A percentile compares a stretch with the other conserved stretches of the same genome.
Evolutionary conservation across 257 asterid genomes (phyloP).

Genomic region (Avicennia marina): DNA sequence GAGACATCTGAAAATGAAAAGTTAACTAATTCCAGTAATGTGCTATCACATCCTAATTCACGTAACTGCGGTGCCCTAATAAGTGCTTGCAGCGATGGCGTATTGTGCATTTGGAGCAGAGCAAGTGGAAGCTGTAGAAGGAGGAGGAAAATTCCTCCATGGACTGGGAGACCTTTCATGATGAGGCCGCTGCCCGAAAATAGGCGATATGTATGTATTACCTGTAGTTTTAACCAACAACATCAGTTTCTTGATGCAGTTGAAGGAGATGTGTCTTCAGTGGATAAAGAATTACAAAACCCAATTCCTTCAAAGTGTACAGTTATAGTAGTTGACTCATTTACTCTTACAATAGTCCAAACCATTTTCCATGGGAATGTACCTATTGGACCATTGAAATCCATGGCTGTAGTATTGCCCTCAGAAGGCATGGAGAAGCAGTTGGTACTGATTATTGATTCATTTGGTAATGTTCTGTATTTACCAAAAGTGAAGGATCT

Average conservation of each 20-base stretch:
- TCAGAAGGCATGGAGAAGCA: slow-evolving; percentile 52
- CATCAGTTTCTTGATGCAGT: slow-evolving; percentile 27
- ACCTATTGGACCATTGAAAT: slow-evolving; percentile 73
- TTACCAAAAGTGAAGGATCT: slow-evolving; percentile 58
- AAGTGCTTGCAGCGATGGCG: slow-evolving; percentile 86
- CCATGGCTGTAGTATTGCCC: slow-evolving; percentile 48
- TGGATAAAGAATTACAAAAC: slow-evolving; percentile 33
- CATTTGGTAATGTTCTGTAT: slow-evolving; percentile 60
- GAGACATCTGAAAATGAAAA: slow-evolving; percentile 51
- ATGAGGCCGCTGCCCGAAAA: slow-evolving; percentile 60
- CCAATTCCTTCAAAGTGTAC: slow-evolving; percentile 51
- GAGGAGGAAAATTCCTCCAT: slow-evolving; percentile 91
- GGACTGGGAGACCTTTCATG: slow-evolving; percentile 84
- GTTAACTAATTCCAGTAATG: slow-evolving; percentile 28
- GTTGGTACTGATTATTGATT: slow-evolving; percentile 69
- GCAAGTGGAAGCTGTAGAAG: slow-evolving; percentile 86
- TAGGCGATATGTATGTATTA: slow-evolving; percentile 69
- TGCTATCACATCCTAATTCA: slow-evolving; percentile 32
- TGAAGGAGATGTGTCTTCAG: slow-evolving; percentile 29
- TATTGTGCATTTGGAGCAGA: slow-evolving; percentile 88
- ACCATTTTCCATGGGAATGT: slow-evolving; percentile 78
- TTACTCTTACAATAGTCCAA: slow-evolving; percentile 71
- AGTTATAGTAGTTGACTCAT: slow-evolving; percentile 65
- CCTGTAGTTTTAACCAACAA: slow-evolving; percentile 52
- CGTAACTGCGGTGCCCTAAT: slow-evolving; percentile 52